Base-by-base conservation (phyloP, 2,329 filamentous ascomycete species). In the Alternaria infectoria region DNA sequence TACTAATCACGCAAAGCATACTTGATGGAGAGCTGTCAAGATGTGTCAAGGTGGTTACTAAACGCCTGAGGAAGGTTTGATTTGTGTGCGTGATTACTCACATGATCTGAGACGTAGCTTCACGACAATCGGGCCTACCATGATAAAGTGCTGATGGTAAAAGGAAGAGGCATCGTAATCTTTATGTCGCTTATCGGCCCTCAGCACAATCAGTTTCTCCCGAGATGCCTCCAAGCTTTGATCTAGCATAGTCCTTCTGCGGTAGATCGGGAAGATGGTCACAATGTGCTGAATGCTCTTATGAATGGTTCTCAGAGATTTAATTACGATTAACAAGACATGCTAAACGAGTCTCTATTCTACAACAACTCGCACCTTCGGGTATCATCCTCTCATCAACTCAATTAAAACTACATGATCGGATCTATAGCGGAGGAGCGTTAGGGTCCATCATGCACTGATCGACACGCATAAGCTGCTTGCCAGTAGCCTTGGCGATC, bases 391-490 rank as follows among this genome's bases (percentile, higher is more conserved):
- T 40, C 54, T 26, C 26, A 19, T 36, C 40, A 21, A 21, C 17
- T 15, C 49, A 17, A n/a, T 10, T 8, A 2, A 8, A 3, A 52
- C n/a, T 19, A 30, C 40, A 43, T 7, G 44, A 9, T 28, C 19
- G 4, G 5, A 26, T 49, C 36, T 64, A 59, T 54, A 66, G 36
- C 36, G 72, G 64, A 59, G 86, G 87, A 21, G 86, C 86, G 66
- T 86, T 82, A 13, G 86, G 87, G 75, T 90, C 88, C 78, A 86
- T 83, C 83, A 90, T 82, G 72, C 88, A 90, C 79, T 90, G 88
- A 71, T 90, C 88, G 47, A 90, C 85, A 44, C 88, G 83, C 88
- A 90, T 90, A 44, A 90, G 82, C 75, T 86, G 83, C 82, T 90
- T 89, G 5, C 89, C 89, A 3, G 85, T 87, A 15, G 79, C 82